Conservation (phyloP, 129 eudicot species). For the Tanacetum coccineum region DNA sequence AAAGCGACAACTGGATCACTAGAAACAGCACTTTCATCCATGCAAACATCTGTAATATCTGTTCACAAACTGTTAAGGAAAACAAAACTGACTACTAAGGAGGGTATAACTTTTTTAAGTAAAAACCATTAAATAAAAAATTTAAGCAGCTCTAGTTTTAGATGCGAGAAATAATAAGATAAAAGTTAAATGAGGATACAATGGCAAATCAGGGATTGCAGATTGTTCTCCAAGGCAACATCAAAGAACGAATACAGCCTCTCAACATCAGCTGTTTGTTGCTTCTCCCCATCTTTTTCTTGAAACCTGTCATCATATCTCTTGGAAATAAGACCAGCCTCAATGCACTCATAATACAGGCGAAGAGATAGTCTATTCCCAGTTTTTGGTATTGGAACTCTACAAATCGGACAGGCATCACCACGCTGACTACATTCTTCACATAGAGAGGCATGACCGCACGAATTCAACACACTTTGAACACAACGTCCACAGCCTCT, state of each 20-base stretch:
- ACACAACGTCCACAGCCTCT: constrained; percentile 91
- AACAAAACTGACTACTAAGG: constrained; percentile 1
- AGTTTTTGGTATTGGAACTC: constrained; percentile 58
- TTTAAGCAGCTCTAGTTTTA: too few species aligned
- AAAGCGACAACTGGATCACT: constrained; percentile 92
- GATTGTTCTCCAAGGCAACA: constrained; percentile 89
- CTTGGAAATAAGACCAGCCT: constrained; percentile 89
- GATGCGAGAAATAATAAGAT: too few species aligned
- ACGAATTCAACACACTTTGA: constrained; percentile 64
- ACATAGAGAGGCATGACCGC: constrained; percentile 95
- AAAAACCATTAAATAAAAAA: too few species aligned
- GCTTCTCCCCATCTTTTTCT: constrained; percentile 61
- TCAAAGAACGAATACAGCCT: constrained; percentile 85
- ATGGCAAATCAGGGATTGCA: constrained; percentile 79
- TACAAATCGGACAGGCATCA: constrained; percentile 89
- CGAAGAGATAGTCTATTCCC: constrained; percentile 68
- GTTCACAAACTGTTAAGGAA: constrained; percentile 52
- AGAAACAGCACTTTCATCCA: constrained; percentile 99
- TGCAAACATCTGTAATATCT: constrained; percentile 98
- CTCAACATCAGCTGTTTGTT: constrained; percentile 63
- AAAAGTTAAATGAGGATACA: constrained; percentile 61
- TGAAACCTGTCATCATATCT: constrained; percentile 72
- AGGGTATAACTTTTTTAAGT: neutral
- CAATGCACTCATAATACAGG: constrained; percentile 89
- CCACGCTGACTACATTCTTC: constrained; percentile 91